These are phyloP conservation scores for Blastocystis sp. DNA, from an alignment of 352 stramenopile genomes.

Conservation along the genomic window DNA sequence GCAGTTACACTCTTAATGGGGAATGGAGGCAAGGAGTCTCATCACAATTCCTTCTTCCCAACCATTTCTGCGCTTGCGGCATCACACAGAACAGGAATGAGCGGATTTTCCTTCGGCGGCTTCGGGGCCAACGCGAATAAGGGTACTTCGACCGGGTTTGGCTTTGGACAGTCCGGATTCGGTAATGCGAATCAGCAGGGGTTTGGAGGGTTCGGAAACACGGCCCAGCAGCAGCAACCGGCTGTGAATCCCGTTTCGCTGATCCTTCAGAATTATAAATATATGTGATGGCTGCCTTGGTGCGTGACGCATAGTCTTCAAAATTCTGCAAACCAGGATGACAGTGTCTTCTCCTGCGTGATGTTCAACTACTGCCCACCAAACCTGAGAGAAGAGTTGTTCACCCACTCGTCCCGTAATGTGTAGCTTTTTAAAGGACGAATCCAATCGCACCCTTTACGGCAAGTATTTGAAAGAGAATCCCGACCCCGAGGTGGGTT, in stretches of 20 bases:
- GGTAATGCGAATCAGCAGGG: background rate
- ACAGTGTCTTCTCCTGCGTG: slow-evolving; percentile 58
- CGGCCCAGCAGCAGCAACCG: background rate
- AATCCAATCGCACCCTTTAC: slow-evolving; percentile 24
- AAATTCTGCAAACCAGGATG: slow-evolving; percentile 3
- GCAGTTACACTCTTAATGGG: too few species aligned
- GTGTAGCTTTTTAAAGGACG: slow-evolving; percentile 33
- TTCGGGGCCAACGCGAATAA: background rate
- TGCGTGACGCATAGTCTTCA: slow-evolving; percentile 3
- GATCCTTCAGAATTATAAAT: slow-evolving; percentile 65
- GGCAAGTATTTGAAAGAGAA: slow-evolving; percentile 52
- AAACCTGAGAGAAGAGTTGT: slow-evolving; percentile 29
- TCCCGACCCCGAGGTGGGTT: slow-evolving; percentile 36
- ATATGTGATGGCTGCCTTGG: slow-evolving; percentile 12
- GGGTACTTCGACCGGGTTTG: background rate
- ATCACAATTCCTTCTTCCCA: background rate
- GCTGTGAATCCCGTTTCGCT: slow-evolving; percentile 35
- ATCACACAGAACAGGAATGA: background rate
- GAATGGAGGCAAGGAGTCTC: background rate
- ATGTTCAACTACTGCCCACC: slow-evolving; percentile 61
- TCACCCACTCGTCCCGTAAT: background rate
- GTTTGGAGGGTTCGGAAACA: background rate
- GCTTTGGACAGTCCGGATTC: background rate
- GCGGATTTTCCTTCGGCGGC: background rate
- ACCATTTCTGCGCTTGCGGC: background rate